Base-by-base conservation (phyloP, 2,329 filamentous ascomycete genomes). In the Cladobotryum mycophilum region DNA sequence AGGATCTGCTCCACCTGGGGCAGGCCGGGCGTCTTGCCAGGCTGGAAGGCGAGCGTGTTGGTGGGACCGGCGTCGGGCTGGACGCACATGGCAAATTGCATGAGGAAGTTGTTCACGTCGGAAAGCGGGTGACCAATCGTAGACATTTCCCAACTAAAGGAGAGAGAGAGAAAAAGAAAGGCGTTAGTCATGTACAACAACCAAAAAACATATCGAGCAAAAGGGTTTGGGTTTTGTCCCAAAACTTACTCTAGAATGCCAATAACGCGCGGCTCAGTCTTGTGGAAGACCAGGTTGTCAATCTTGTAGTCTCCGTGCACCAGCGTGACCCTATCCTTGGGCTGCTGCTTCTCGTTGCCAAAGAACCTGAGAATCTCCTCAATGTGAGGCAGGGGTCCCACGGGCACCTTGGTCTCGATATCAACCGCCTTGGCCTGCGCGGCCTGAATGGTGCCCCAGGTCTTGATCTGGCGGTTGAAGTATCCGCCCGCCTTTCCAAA, bases 221-320 rank as follows among this genome's bases (percentile, higher is more conserved):
- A 30, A 11, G 9, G 6, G 25, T n/a, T n/a, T n/a, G 25, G 33
- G 46, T 3, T 20, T 20, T 8, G 25, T 6, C 17, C 25, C 5
- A 47, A 18, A 9, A 70, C 79, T 65, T 68, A 86, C 80, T 99
- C 93, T 5, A 97, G 72, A 49, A 97, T 90, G 4, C 92, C 93
- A 68, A 97, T 91, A 12, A 97, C 91, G 48, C 84, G 76, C 5
- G 91, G 83, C 67, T 92, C 86, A 0, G 88, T 91, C 70, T 88
- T 87, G 73, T 96, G 89, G 67, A 95, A 99, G 38, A 93, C 83
- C 57, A 92, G 67, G 61, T 93, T 93, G 67, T 93, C 88, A 62
- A 92, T 95, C 75, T 97, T 99, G 75, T 92, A 99, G 68, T 99
- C 93, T 35, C 93, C 93, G 64, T 97, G 93, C 30, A 97, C 85